A percentile compares a stretch with the other conserved stretches of the same genome.
These are phyloP conservation scores for Arthrobotrys iridis DNA, from an alignment of 2,329 filamentous ascomycete species.

Conservation along the genomic window DNA sequence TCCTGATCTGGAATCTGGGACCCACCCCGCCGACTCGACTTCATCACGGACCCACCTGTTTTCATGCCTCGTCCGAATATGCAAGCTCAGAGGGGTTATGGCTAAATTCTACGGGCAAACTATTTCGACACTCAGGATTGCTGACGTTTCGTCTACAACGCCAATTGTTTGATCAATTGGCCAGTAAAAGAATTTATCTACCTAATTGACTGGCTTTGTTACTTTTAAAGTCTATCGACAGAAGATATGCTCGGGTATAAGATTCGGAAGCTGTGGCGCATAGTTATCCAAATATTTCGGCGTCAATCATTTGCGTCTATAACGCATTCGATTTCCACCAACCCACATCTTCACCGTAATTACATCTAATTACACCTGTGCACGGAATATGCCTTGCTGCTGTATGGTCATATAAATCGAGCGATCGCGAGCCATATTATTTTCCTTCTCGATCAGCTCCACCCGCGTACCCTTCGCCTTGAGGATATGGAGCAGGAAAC, in stretches of 20 bases:
- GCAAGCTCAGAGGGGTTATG: slow-evolving; percentile 13
- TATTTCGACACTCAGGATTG: slow-evolving; percentile 1
- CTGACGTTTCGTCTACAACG: not conserved
- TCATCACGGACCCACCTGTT: slow-evolving; percentile 12
- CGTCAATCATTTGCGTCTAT: not conserved
- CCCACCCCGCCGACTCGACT: not conserved
- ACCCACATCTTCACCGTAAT: not conserved
- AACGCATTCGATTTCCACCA: not conserved
- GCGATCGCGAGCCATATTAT: not conserved
- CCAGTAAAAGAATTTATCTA: not conserved
- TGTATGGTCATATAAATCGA: not conserved
- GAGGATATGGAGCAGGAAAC: not conserved
- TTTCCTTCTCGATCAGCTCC: slow-evolving; percentile 1
- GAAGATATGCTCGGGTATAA: not conserved
- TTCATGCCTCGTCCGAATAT: slow-evolving; percentile 7
- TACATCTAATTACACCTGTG: slow-evolving; percentile 12
- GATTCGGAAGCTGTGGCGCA: slow-evolving; percentile 14
- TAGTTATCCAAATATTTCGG: slow-evolving; percentile 1
- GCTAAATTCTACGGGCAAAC: slow-evolving; percentile 12
- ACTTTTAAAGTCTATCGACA: not conserved
- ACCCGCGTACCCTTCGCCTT: not conserved
- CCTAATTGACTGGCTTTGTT: slow-evolving; percentile 7
- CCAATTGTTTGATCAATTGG: not conserved
- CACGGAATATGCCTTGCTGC: not conserved
- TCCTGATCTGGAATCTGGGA: slow-evolving; percentile 31